Evolutionary conservation across 129 eudicot genomes (phyloP).

Genomic region (Escallonia rubra): DNA sequence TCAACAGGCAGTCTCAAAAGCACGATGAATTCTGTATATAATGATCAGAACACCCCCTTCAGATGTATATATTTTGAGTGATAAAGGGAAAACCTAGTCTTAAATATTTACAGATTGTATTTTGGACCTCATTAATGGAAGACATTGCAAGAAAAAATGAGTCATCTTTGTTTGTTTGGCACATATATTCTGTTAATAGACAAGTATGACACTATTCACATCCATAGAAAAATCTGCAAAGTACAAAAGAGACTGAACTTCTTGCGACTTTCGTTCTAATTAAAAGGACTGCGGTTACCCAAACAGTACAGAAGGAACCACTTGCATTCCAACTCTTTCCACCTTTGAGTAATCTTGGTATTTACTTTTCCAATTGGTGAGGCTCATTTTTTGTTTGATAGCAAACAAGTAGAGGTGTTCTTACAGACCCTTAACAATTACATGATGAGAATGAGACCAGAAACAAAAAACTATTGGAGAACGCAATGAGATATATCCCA

Average conservation of each 20-base stretch:
- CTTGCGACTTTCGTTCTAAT: background rate
- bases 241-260: background rate
- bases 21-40: background rate
- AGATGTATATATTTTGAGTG: background rate
- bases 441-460: no score
- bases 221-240: background rate
- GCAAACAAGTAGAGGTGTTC: no score
- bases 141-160: background rate
- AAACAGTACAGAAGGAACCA: no score
- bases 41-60: background rate
- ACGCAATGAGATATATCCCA: no score
- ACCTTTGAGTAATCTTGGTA: no score
- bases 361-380: no score
- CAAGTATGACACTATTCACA: no score
- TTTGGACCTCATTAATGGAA: background rate
- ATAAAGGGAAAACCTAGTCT: background rate
- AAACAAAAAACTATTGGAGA: no score
- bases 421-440: no score
- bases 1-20: constrained; percentile 9
- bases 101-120: background rate
- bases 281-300: no score
- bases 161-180: background rate
- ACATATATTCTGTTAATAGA: background rate
- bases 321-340: no score
- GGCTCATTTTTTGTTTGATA: no score